Evolutionary conservation across 805 yeast species (phyloP).

Genomic region (Candida nitratophila): DNA sequence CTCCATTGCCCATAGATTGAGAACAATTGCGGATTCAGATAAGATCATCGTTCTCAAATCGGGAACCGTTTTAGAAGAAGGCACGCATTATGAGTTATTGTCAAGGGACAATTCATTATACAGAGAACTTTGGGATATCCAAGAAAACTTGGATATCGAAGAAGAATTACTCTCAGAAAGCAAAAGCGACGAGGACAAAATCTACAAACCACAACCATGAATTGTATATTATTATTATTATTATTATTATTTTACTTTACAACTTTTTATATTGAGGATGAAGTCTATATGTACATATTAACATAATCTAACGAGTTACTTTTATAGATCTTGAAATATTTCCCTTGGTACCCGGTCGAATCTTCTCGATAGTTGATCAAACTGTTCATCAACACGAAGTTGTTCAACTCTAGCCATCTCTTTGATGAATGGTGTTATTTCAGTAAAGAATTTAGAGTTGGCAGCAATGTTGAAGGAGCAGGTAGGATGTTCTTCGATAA

Average conservation of each 20-base stretch:
- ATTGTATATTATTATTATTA: not conserved
- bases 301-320: not conserved
- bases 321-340: not conserved
- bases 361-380: constrained; percentile 2
- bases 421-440: constrained; percentile 20
- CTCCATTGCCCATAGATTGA: constrained; percentile 86
- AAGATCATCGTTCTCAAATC: constrained; percentile 79
- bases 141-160: constrained; percentile 64
- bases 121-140: constrained; percentile 83
- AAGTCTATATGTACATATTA: not conserved
- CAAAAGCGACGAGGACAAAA: constrained; percentile 15
- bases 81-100: constrained; percentile 65
- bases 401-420: constrained; percentile 22
- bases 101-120: constrained; percentile 54
- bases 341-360: constrained; percentile 3
- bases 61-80: constrained; percentile 83
- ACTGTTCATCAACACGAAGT: constrained; percentile 4
- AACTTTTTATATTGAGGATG: too few species aligned
- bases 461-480: constrained; percentile 15
- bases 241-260: too few species aligned
- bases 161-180: constrained; percentile 30
- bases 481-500: constrained; percentile 13
- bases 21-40: constrained; percentile 92
- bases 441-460: constrained; percentile 7
- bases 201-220: not conserved